Evolutionary conservation across 225 moss, liverwort and hornwort genomes (phyloP).

Genomic region (Polytrichum formosum): DNA sequence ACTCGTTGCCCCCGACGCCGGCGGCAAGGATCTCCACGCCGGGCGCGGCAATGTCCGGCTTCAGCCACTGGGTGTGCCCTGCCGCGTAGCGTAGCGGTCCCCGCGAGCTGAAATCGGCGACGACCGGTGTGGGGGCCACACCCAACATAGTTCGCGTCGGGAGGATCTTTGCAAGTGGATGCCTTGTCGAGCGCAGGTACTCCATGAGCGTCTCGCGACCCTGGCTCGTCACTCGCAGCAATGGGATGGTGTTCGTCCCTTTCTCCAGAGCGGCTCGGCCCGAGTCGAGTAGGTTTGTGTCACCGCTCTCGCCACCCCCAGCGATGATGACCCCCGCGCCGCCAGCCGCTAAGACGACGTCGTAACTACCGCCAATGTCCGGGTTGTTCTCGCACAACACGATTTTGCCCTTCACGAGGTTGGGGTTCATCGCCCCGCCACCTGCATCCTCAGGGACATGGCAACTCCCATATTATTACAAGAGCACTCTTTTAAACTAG

Average conservation of each 20-base stretch:
- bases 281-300: neutral
- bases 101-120: slow-evolving; percentile 56
- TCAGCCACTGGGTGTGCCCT: slow-evolving; percentile 15
- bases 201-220: neutral
- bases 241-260: neutral
- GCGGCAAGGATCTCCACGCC: slow-evolving; percentile 47
- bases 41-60: slow-evolving; percentile 34
- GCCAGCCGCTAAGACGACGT: slow-evolving; percentile 1
- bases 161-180: slow-evolving; percentile 21
- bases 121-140: slow-evolving; percentile 51
- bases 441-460: too few species aligned
- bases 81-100: slow-evolving; percentile 27
- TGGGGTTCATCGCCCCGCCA: neutral
- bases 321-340: slow-evolving; percentile 10
- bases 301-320: too few species aligned
- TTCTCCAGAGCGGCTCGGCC: neutral
- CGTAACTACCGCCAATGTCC: neutral
- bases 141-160: slow-evolving; percentile 45
- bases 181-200: neutral
- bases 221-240: neutral
- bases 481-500: too few species aligned
- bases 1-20: neutral
- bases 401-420: neutral
- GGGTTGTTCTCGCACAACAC: neutral
- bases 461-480: too few species aligned